Conservation (phyloP, 2,329 filamentous ascomycete genomes). For the Fusarium secorum region DNA sequence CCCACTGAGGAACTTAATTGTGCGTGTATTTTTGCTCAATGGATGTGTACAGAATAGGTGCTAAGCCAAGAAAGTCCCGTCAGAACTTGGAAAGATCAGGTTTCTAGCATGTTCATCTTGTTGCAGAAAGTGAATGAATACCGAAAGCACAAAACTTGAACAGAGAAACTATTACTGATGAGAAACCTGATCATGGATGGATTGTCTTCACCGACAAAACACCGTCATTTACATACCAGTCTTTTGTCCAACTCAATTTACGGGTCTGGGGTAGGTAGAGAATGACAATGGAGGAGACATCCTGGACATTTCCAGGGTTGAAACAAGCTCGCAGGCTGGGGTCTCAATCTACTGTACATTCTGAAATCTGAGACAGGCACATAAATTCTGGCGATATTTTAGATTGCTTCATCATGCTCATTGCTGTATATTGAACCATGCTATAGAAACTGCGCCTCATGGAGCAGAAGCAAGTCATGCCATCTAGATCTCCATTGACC, state of each 20-base stretch:
- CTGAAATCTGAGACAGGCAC: not conserved
- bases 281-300: slow-evolving; percentile 18
- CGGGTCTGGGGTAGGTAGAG: slow-evolving; percentile 38
- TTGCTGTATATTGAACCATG: not conserved
- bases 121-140: not conserved
- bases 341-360: slow-evolving; percentile 13
- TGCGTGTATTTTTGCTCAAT: slow-evolving; percentile 12
- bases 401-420: slow-evolving; percentile 19
- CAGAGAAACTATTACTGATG: not conserved
- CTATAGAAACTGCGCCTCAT: not conserved
- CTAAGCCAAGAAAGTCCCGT: slow-evolving; percentile 1
- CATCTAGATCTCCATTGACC: slow-evolving; percentile 13
- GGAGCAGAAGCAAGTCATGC: not conserved
- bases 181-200: not conserved
- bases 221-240: slow-evolving; percentile 30
- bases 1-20: slow-evolving; percentile 20
- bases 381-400: slow-evolving; percentile 1
- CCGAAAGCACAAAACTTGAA: not conserved
- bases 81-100: slow-evolving; percentile 22
- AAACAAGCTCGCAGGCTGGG: slow-evolving; percentile 36
- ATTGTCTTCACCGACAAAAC: slow-evolving; percentile 28
- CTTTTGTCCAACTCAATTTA: slow-evolving; percentile 31
- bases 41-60: slow-evolving; percentile 23
- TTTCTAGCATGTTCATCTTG: slow-evolving; percentile 3
- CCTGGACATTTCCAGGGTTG: slow-evolving; percentile 17